These are phyloP conservation scores for Phytopythium oedochilum DNA, from an alignment of 352 stramenopile genomes.

Conservation along the genomic window DNA sequence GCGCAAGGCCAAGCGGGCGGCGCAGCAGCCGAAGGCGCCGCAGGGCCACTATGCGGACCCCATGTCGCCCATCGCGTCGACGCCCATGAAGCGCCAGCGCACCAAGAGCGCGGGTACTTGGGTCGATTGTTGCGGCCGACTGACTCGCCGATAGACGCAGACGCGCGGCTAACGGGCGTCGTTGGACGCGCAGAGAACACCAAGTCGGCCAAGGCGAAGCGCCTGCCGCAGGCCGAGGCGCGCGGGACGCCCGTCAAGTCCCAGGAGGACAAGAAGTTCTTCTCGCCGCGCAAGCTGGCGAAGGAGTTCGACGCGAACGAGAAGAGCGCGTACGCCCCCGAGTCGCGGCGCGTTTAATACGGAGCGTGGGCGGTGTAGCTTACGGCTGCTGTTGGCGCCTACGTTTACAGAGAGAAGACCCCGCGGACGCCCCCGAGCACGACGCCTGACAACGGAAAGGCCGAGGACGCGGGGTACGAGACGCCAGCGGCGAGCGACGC, in stretches of 20 bases:
- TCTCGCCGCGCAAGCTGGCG: slow-evolving; percentile 58
- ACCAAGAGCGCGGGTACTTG: slow-evolving; percentile 32
- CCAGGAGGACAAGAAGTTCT: slow-evolving; percentile 38
- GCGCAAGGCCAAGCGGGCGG: slow-evolving; percentile 5
- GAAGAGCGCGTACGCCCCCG: slow-evolving; percentile 2
- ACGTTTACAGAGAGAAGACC: background rate
- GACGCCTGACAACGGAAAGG: background rate
- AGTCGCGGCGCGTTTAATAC: no score
- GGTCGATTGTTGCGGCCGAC: background rate
- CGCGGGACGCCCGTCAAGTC: slow-evolving; percentile 13
- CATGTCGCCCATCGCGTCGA: slow-evolving; percentile 79
- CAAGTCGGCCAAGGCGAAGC: slow-evolving; percentile 45
- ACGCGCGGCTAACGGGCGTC: no score
- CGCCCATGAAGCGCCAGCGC: slow-evolving; percentile 72
- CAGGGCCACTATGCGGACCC: slow-evolving; percentile 73
- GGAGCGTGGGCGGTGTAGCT: no score
- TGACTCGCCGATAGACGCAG: no score
- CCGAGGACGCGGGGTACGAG: background rate
- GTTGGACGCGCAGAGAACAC: slow-evolving; percentile 34
- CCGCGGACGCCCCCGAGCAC: background rate
- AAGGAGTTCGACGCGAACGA: slow-evolving; percentile 45
- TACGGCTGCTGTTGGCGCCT: background rate
- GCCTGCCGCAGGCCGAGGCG: slow-evolving; percentile 7
- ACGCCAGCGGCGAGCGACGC: slow-evolving; percentile 9
- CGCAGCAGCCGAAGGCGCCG: slow-evolving; percentile 3